Conservation (phyloP, 164 flowering plant species). For the Chimonanthus praecox region DNA sequence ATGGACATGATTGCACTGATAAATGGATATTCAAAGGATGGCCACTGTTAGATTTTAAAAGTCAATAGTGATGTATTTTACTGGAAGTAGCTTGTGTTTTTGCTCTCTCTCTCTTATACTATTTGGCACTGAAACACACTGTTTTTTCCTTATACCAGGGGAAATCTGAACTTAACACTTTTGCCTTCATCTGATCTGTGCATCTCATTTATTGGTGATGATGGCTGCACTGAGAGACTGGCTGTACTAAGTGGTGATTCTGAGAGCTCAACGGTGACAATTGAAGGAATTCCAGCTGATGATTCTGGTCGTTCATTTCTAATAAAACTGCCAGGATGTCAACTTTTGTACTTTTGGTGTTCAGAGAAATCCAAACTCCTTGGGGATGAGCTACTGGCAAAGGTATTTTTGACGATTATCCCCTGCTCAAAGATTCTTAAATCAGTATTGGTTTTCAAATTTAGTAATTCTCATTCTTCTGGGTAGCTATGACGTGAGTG, state of each 20-base stretch:
- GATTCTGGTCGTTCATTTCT: conserved; percentile 74
- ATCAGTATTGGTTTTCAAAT: neutral
- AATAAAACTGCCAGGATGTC: conserved; percentile 36
- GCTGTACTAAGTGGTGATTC: conserved; percentile 40
- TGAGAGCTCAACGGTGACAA: conserved; percentile 32
- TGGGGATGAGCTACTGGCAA: conserved; percentile 67
- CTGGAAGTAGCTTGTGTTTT: neutral
- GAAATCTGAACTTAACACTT: conserved; percentile 61
- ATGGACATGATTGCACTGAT: too few species aligned
- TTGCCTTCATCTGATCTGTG: conserved; percentile 88
- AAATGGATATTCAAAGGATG: too few species aligned
- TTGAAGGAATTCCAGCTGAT: conserved; percentile 69
- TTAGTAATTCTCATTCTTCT: neutral
- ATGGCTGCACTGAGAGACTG: conserved; percentile 60
- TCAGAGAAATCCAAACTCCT: conserved; percentile 72
- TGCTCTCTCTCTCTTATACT: neutral
- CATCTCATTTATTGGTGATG: conserved; percentile 76
- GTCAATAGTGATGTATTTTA: too few species aligned
- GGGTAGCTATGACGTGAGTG: neutral
- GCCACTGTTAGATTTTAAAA: too few species aligned
- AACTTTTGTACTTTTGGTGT: conserved; percentile 71
- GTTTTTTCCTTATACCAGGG: conserved; percentile 49
- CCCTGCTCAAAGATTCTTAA: neutral
- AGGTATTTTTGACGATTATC: conserved; percentile 36
- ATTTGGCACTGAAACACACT: neutral